A percentile compares a stretch with the other conserved stretches of the same genome.
Evolutionary conservation across 176 grass and related monocot species (phyloP).

Genomic region (Chloris gayana): DNA sequence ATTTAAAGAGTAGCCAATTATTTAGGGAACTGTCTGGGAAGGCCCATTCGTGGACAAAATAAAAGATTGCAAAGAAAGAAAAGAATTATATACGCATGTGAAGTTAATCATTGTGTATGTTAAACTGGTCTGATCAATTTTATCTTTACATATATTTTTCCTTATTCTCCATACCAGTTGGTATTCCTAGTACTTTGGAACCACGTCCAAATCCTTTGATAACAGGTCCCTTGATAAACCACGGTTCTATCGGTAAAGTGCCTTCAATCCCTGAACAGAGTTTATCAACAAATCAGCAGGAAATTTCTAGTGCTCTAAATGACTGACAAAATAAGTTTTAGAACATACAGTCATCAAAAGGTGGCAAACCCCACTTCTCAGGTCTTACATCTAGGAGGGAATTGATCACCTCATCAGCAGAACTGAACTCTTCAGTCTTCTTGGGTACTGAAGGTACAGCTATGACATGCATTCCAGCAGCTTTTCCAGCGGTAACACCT

Average conservation of each 20-base stretch:
- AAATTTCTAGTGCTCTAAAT: slow-evolving; percentile 5
- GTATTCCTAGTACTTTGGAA: slow-evolving; percentile 94
- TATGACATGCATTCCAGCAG: slow-evolving; percentile 89
- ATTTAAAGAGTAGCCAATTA: slow-evolving; percentile 10
- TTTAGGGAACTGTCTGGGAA: neutral
- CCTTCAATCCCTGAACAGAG: slow-evolving; percentile 66
- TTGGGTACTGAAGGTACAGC: slow-evolving; percentile 89
- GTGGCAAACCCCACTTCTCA: slow-evolving; percentile 92
- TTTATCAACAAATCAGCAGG: slow-evolving; percentile 23
- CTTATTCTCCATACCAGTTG: slow-evolving; percentile 58
- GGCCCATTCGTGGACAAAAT: neutral
- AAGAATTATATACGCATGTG: neutral
- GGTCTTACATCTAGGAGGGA: slow-evolving; percentile 86
- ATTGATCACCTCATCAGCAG: slow-evolving; percentile 87
- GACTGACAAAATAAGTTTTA: slow-evolving; percentile 22
- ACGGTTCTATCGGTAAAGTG: slow-evolving; percentile 92
- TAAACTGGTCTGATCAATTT: neutral
- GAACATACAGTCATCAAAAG: slow-evolving; percentile 84
- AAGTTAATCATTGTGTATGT: neutral
- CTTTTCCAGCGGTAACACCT: slow-evolving; percentile 80
- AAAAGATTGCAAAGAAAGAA: slow-evolving; percentile 19
- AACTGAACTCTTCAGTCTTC: slow-evolving; percentile 63
- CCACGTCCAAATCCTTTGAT: slow-evolving; percentile 96
- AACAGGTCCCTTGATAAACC: slow-evolving; percentile 86
- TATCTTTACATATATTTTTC: slow-evolving; percentile 24